phyloP scores from a whole-genome alignment of 495 filamentous ascomycete species.

The Penicillium longicatenatum region DNA sequence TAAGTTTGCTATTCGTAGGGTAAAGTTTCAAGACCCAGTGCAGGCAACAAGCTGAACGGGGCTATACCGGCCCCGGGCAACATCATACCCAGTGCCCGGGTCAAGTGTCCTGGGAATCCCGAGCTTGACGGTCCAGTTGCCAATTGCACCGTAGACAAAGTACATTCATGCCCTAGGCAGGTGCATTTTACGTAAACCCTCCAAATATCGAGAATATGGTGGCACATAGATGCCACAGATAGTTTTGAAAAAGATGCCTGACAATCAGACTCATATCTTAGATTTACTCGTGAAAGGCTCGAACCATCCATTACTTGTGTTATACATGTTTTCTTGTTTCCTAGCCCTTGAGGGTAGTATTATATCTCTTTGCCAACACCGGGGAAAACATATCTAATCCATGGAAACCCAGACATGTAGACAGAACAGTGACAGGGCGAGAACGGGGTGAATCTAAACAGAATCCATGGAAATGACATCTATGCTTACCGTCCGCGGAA shows the following conservation, averaged over 20 bases:
- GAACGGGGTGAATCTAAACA: background rate
- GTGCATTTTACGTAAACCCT: background rate
- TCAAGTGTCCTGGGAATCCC: background rate
- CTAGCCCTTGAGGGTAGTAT: background rate
- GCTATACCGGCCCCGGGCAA: background rate
- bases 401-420: background rate
- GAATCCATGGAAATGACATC: background rate
- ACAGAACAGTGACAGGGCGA: background rate
- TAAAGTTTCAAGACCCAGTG: background rate
- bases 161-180: background rate
- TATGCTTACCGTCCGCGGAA: slow-evolving; percentile 62
- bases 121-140: background rate
- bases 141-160: background rate
- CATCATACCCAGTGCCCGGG: background rate
- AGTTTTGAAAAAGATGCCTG: too few species aligned
- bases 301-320: background rate
- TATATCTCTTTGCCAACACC: background rate
- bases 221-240: too few species aligned
- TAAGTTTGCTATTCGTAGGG: background rate
- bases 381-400: background rate
- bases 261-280: too few species aligned
- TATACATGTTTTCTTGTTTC: background rate
- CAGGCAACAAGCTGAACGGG: background rate
- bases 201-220: background rate
- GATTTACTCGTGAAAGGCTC: too few species aligned